Percentiles rank a stretch among this genome's conserved stretches.
Conservation (phyloP, 202 grass and related monocot genomes). For the Musa balbisiana region DNA sequence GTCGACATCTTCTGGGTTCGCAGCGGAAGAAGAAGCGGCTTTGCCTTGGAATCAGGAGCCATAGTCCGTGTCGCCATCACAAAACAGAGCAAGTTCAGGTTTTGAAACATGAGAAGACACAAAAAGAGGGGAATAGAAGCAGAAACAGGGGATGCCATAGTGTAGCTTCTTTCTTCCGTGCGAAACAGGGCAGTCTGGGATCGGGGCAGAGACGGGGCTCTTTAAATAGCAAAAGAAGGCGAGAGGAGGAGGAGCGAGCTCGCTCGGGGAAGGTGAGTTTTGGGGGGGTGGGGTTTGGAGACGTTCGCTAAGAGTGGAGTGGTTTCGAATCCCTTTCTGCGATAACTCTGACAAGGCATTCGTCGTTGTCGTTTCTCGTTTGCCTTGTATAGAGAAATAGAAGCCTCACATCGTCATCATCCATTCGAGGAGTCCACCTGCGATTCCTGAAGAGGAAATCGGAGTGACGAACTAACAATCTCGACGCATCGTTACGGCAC, state of each 20-base stretch:
- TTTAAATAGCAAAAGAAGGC: neutral
- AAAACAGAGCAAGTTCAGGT: neutral
- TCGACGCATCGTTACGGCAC: neutral
- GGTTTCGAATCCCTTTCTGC: neutral
- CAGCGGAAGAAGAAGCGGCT: conserved; percentile 41
- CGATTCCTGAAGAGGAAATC: too few relatives aligned
- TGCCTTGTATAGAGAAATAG: neutral
- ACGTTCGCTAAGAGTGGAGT: neutral
- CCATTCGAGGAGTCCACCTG: neutral
- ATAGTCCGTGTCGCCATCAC: neutral
- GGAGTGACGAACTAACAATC: neutral
- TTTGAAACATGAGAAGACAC: conserved; percentile 15
- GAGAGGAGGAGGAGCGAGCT: neutral
- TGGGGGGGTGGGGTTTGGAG: too few relatives aligned
- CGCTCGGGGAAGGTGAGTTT: too few relatives aligned
- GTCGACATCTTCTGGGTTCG: conserved; percentile 42
- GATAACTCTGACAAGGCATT: neutral
- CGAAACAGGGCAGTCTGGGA: too few relatives aligned
- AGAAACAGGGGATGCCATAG: conserved; percentile 1
- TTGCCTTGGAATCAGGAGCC: neutral
- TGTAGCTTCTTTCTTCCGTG: neutral
- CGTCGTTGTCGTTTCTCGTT: neutral
- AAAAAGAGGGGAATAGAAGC: neutral
- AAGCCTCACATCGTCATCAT: neutral
- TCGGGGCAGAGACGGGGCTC: neutral